Conservation (phyloP, 2,329 filamentous ascomycete genomes). For the Orbilia brochopaga region DNA sequence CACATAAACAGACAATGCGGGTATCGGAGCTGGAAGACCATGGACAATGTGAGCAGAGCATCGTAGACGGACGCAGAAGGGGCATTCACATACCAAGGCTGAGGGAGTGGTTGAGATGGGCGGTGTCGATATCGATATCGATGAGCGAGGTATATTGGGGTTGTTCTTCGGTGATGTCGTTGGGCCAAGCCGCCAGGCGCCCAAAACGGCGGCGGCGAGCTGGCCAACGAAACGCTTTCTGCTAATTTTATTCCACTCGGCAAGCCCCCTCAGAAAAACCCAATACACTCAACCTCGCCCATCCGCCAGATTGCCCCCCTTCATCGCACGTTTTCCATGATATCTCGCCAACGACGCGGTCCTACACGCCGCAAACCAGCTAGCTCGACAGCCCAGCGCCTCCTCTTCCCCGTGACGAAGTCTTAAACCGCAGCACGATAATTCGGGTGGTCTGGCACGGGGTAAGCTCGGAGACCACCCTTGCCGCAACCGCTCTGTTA, state of each 20-base stretch:
- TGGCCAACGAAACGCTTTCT: too few relatives aligned
- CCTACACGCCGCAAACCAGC: conserved; percentile 33
- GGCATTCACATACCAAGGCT: neutral
- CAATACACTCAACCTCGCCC: conserved; percentile 49
- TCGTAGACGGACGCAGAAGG: neutral
- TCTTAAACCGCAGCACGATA: conserved; percentile 22
- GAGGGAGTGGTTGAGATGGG: too few relatives aligned
- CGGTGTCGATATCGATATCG: too few relatives aligned
- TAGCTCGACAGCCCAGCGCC: conserved; percentile 22
- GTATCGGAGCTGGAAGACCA: neutral
- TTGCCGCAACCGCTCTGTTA: conserved; percentile 35
- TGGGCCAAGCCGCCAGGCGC: conserved; percentile 1
- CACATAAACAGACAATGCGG: neutral
- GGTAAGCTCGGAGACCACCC: conserved; percentile 43
- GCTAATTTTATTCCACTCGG: conserved; percentile 39
- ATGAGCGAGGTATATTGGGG: neutral
- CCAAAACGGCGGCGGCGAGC: neutral
- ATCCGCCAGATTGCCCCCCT: conserved; percentile 41
- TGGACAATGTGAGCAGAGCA: neutral
- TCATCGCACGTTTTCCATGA: conserved; percentile 33
- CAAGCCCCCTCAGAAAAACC: conserved; percentile 43
- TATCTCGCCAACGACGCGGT: conserved; percentile 52
- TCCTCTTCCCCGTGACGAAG: conserved; percentile 17
- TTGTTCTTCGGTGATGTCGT: neutral
- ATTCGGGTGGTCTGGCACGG: conserved; percentile 50